A percentile compares a stretch with the other conserved stretches of the same genome.
phyloP scores from a whole-genome alignment of 2,329 filamentous ascomycete genomes.

The Coniella lustricola region DNA sequence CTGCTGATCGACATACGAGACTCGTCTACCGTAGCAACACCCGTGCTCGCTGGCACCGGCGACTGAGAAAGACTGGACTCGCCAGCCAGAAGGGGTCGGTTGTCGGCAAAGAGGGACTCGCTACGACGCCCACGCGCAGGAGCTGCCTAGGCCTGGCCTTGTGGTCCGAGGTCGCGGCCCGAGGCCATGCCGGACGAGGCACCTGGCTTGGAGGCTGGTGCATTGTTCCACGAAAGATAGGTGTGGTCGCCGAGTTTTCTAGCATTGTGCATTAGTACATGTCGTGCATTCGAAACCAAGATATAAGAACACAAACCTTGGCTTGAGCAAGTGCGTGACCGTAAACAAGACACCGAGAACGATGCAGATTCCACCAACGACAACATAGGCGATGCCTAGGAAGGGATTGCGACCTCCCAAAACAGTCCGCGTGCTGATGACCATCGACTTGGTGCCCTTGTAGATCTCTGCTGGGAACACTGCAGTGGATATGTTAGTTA shows the following conservation, averaged over 20 bases:
- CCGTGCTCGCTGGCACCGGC: not conserved
- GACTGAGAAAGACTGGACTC: not conserved
- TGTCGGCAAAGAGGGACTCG: constrained; percentile 7
- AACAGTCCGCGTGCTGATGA: constrained; percentile 83
- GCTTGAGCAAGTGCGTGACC: constrained; percentile 82
- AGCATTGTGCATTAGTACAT: constrained; percentile 12
- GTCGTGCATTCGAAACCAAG: not conserved
- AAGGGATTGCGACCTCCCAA: constrained; percentile 95
- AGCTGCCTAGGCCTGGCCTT: constrained; percentile 15
- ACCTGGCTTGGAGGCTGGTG: constrained; percentile 33
- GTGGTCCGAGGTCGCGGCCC: constrained; percentile 46
- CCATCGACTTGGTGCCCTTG: constrained; percentile 80
- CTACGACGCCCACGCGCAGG: constrained; percentile 2
- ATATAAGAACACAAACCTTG: constrained; percentile 52
- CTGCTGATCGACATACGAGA: constrained; percentile 2
- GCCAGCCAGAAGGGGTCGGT: constrained; percentile 10
- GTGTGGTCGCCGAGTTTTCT: constrained; percentile 98
- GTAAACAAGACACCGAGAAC: constrained; percentile 84
- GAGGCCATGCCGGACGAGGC: constrained; percentile 40
- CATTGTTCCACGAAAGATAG: constrained; percentile 89
- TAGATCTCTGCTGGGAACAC: constrained; percentile 76
- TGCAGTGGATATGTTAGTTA: constrained; percentile 29
- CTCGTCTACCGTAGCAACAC: not conserved
- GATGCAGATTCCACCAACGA: constrained; percentile 89
- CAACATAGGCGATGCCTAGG: constrained; percentile 91